Conservation (phyloP, 306 rosid species). For the Quercus bicolor region DNA sequence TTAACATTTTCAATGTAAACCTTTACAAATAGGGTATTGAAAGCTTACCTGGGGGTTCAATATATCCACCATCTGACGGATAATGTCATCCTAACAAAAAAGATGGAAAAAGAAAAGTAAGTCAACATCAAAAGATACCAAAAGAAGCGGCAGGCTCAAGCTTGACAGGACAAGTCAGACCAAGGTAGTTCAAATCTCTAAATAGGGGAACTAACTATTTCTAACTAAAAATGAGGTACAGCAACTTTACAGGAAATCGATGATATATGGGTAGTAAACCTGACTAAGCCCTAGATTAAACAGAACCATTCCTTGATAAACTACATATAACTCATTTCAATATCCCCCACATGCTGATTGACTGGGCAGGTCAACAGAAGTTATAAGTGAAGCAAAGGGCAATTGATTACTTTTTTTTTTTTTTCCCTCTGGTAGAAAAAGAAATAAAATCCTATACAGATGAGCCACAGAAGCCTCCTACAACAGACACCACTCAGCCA, state of each 20-base stretch:
- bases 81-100: conserved; percentile 62
- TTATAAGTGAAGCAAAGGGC: conserved; percentile 1
- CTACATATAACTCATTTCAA: background rate
- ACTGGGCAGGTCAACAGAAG: background rate
- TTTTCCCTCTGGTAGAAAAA: background rate
- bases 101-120: conserved; percentile 24
- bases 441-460: background rate
- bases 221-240: background rate
- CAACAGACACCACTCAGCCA: conserved; percentile 5
- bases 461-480: background rate
- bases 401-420: conserved; percentile 7
- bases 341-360: background rate
- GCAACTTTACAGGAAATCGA: background rate
- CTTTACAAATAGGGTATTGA: background rate
- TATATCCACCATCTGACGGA: conserved; percentile 73
- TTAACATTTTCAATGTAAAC: conserved; percentile 15
- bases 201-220: background rate
- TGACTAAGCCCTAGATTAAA: background rate
- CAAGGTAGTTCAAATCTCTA: no score
- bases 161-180: background rate
- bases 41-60: conserved; percentile 83
- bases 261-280: background rate
- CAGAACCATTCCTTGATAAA: background rate
- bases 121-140: background rate
- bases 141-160: background rate